phyloP scores from a whole-genome alignment of 495 filamentous ascomycete species.

The Penicillium simplicissimum region DNA sequence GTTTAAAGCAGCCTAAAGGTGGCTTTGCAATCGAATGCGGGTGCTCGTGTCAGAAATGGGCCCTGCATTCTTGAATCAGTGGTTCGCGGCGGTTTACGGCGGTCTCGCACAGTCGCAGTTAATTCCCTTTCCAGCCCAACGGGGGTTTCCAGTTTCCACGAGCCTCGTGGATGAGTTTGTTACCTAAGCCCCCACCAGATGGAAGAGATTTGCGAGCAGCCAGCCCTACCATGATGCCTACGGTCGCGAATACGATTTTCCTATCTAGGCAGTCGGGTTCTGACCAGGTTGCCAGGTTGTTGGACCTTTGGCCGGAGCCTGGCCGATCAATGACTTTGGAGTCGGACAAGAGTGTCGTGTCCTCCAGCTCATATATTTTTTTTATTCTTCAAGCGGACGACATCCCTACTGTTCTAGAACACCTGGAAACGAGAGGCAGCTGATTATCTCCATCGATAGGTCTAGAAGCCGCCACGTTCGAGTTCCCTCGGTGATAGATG shows the following conservation, averaged over 20 bases:
- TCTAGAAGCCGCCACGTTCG: conserved; percentile 5
- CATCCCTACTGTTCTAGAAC: conserved; percentile 1
- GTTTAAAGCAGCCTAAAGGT: background rate
- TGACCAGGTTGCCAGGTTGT: background rate
- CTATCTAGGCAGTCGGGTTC: background rate
- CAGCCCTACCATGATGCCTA: conserved; percentile 2
- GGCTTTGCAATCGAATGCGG: background rate
- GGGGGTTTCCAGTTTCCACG: background rate
- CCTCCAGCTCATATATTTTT: background rate
- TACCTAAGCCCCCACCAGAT: background rate
- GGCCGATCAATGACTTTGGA: background rate
- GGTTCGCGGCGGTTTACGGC: background rate
- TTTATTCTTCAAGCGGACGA: background rate
- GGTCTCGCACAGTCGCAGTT: background rate
- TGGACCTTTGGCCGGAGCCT: background rate
- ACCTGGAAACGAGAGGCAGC: background rate
- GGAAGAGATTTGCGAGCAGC: background rate
- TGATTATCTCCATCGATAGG: conserved; percentile 1
- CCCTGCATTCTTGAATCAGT: no score
- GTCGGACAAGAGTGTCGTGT: background rate
- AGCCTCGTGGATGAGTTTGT: background rate
- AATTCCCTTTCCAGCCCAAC: conserved; percentile 9
- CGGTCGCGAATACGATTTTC: conserved; percentile 3
- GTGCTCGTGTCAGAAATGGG: no score
- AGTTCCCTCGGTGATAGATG: background rate